A percentile compares a stretch with the other conserved stretches of the same genome.
Conservation (phyloP, 805 yeast genomes). For the Candida caryicola region DNA sequence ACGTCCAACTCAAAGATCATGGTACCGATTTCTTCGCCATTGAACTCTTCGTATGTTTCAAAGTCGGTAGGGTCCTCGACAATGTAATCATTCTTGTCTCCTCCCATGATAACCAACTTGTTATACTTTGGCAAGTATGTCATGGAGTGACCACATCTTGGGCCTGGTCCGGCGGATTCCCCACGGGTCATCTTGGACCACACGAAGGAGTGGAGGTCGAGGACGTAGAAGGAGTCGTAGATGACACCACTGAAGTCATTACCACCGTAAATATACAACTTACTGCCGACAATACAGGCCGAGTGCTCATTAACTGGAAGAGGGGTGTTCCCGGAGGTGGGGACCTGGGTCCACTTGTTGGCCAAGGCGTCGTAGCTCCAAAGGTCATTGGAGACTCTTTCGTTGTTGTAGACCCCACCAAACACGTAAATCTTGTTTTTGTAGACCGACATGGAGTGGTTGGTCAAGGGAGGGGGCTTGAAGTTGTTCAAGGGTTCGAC, state of each 20-base stretch:
- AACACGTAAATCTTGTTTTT: slow-evolving; percentile 78
- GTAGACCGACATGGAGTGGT: slow-evolving; percentile 83
- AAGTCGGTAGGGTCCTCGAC: slow-evolving; percentile 45
- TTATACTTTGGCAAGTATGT: slow-evolving; percentile 65
- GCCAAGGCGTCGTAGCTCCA: slow-evolving; percentile 74
- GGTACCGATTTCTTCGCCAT: slow-evolving; percentile 51
- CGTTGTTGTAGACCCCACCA: slow-evolving; percentile 82
- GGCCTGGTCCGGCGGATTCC: slow-evolving; percentile 60
- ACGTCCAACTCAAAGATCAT: slow-evolving; percentile 64
- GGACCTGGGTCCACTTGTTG: slow-evolving; percentile 68
- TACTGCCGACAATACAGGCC: slow-evolving; percentile 71
- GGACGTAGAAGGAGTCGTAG: slow-evolving; percentile 63
- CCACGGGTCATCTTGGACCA: slow-evolving; percentile 61
- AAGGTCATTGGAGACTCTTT: slow-evolving; percentile 66
- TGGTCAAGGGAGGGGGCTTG: slow-evolving; percentile 80
- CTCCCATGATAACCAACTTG: slow-evolving; percentile 84
- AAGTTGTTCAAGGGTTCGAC: slow-evolving; percentile 50
- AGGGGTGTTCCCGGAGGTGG: slow-evolving; percentile 71
- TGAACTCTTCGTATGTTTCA: slow-evolving; percentile 51
- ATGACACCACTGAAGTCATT: slow-evolving; percentile 71
- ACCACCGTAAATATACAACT: slow-evolving; percentile 87
- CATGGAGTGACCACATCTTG: slow-evolving; percentile 89
- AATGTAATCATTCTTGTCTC: slow-evolving; percentile 75
- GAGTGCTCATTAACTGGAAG: slow-evolving; percentile 92
- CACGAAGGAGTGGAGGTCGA: slow-evolving; percentile 65